phyloP scores from a whole-genome alignment of 352 stramenopile genomes.

The Phytophthora litchii region DNA sequence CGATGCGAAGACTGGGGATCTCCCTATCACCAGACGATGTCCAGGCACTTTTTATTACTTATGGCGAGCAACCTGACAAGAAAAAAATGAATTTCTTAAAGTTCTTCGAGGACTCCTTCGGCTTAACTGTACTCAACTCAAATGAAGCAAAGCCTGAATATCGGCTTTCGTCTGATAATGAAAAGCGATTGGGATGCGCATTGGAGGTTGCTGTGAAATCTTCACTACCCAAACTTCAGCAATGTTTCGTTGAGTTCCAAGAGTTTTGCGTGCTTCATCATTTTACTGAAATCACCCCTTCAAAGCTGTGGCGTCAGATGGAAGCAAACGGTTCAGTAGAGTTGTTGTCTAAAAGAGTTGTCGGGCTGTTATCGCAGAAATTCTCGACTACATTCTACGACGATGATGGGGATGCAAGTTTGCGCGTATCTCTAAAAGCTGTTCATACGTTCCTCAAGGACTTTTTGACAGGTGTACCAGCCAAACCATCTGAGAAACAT shows the following conservation, averaged over 20 bases:
- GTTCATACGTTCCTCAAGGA: constrained; percentile 37
- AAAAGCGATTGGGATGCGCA: constrained; percentile 36
- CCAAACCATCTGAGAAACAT: constrained; percentile 1
- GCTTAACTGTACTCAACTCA: constrained; percentile 2
- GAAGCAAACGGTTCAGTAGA: constrained; percentile 46
- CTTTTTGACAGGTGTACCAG: constrained; percentile 2
- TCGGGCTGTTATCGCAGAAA: constrained; percentile 47
- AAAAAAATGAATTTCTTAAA: constrained; percentile 34
- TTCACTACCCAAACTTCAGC: constrained; percentile 38
- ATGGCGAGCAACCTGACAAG: constrained; percentile 23
- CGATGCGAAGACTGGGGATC: constrained; percentile 38
- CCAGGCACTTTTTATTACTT: constrained; percentile 31
- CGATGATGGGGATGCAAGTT: constrained; percentile 9
- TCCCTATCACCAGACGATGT: constrained; percentile 29
- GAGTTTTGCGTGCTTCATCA: constrained; percentile 62
- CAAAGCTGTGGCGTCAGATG: constrained; percentile 56
- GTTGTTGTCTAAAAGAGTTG: constrained; percentile 46
- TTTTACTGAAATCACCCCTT: constrained; percentile 38
- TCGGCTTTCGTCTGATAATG: constrained; percentile 31
- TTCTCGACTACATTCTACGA: constrained; percentile 31
- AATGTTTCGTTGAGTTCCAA: constrained; percentile 41
- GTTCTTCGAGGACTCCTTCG: constrained; percentile 20
- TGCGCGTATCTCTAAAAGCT: constrained; percentile 37
- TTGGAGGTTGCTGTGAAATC: constrained; percentile 38
- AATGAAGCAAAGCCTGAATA: constrained; percentile 1